phyloP scores from a whole-genome alignment of 306 rosid species.

The Calophaca sinica region DNA sequence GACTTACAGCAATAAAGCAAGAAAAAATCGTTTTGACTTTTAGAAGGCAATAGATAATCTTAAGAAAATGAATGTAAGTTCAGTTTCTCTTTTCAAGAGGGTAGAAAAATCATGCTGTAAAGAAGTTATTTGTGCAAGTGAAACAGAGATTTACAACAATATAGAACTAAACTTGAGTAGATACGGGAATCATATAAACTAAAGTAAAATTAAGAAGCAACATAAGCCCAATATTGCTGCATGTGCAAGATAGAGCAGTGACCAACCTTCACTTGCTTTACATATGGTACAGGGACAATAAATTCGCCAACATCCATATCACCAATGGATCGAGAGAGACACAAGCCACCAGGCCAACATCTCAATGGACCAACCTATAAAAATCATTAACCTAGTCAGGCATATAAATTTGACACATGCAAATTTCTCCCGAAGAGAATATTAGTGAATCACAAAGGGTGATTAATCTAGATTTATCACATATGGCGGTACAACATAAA shows the following conservation, averaged over 20 bases:
- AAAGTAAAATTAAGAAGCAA: constrained; percentile 29
- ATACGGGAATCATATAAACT: constrained; percentile 22
- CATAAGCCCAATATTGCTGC: constrained; percentile 23
- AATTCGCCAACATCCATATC: constrained; percentile 95
- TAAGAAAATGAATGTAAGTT: not conserved
- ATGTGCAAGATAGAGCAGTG: constrained; percentile 48
- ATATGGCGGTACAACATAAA: constrained; percentile 30
- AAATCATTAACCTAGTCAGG: constrained; percentile 36
- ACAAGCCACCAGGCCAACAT: constrained; percentile 99
- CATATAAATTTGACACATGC: constrained; percentile 23
- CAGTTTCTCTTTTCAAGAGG: not conserved
- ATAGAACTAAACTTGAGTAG: constrained; percentile 9
- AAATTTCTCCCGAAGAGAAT: constrained; percentile 16
- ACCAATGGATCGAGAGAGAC: constrained; percentile 96
- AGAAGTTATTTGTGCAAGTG: constrained; percentile 12
- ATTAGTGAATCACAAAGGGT: constrained; percentile 2
- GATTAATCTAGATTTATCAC: constrained; percentile 6
- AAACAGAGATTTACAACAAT: constrained; percentile 27
- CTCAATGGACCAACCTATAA: constrained; percentile 91
- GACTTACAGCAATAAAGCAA: constrained; percentile 16
- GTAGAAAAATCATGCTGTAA: constrained; percentile 17
- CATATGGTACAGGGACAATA: constrained; percentile 96
- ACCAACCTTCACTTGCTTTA: constrained; percentile 97
- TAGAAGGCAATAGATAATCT: constrained; percentile 25
- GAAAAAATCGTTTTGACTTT: not conserved